Evolutionary conservation across 306 rosid species (phyloP), one percentile per base, ranked within the genome.

Genomic region (Alnus rubra): DNA sequence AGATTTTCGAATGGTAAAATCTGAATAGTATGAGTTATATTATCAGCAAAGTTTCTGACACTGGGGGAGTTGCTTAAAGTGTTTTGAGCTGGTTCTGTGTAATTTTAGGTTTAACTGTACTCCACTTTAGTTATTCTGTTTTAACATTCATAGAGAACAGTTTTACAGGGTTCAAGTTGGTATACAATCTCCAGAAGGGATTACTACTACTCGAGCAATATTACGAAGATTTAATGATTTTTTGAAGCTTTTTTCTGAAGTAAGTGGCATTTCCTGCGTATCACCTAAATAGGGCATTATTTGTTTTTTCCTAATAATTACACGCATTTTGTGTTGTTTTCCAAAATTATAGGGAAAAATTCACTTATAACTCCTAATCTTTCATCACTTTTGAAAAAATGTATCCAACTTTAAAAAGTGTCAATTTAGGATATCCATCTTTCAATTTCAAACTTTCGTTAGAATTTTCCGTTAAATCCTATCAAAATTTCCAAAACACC

Each of bases 81-180:
- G 48, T 76, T 78, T 45, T 52, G 4, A 4, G 62, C 53, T 30
- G 16, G 53, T n/a, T 65, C 47, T 73, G 67, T 16, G 9, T 37
- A 14, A 35, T 65, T 54, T 44, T 58, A 47, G 31, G 67, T 9
- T 74, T 15, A 78, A 69, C 35, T 48, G 2, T 56, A 4, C 23
- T 10, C 53, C n/a, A 4, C 39, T 60, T 4, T 55, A 48, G 48
- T 60, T 77, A 28, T 67, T 69, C 48, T 72, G 54, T 51, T 74
- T 78, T 82, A 83, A 82, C 83, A 74, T 64, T 83, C 51, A 78
- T 63, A 53, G 12, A 63, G 19, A 78, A 73, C 90, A 95, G 98
- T 91, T 91, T 87, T 95, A 80, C 82, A 89, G 87, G 92, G 92
- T 95, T 87, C 92, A 88, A 91, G 94, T 95, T 63, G 95, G 91